phyloP scores from a whole-genome alignment of 2,329 filamentous ascomycete species.

The Colletotrichum sp. region DNA sequence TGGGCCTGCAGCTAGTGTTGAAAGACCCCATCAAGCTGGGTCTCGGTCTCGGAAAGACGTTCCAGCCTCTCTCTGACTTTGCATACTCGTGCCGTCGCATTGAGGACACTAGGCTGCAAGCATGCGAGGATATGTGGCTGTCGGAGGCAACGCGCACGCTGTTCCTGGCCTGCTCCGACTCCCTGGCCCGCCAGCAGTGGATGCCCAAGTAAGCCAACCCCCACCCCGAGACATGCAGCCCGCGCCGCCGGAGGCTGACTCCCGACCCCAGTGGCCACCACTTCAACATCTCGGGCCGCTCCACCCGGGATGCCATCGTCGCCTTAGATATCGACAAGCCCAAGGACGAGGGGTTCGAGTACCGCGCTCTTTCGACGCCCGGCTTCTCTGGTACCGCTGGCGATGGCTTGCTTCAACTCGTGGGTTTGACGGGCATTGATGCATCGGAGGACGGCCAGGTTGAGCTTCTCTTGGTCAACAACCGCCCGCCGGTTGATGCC shows the following conservation, averaged over 20 bases:
- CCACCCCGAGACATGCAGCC: background rate
- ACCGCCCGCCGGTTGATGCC: constrained; percentile 28
- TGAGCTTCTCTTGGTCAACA: constrained; percentile 29
- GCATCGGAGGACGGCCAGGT: constrained; percentile 13
- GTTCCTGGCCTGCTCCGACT: constrained; percentile 34
- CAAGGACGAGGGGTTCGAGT: constrained; percentile 19
- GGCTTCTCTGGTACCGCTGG: constrained; percentile 33
- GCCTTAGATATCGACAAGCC: constrained; percentile 36
- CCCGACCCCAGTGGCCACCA: background rate
- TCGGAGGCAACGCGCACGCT: constrained; percentile 32
- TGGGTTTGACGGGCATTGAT: constrained; percentile 35
- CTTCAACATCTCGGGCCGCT: constrained; percentile 32
- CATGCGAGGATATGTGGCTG: constrained; percentile 38
- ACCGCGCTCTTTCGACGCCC: constrained; percentile 28
- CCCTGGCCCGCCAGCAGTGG: constrained; percentile 24
- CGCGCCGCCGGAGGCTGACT: background rate
- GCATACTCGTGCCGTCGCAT: constrained; percentile 33
- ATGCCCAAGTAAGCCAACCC: constrained; percentile 26
- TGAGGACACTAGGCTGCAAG: constrained; percentile 27
- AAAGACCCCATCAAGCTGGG: constrained; percentile 23
- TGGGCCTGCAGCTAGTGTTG: constrained; percentile 23
- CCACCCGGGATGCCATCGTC: constrained; percentile 34
- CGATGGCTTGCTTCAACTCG: constrained; percentile 33
- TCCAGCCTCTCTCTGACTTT: constrained; percentile 31
- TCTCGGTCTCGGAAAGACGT: constrained; percentile 26